Base-by-base conservation (phyloP, 2,329 filamentous ascomycete species). In the Aspergillus melleus region DNA sequence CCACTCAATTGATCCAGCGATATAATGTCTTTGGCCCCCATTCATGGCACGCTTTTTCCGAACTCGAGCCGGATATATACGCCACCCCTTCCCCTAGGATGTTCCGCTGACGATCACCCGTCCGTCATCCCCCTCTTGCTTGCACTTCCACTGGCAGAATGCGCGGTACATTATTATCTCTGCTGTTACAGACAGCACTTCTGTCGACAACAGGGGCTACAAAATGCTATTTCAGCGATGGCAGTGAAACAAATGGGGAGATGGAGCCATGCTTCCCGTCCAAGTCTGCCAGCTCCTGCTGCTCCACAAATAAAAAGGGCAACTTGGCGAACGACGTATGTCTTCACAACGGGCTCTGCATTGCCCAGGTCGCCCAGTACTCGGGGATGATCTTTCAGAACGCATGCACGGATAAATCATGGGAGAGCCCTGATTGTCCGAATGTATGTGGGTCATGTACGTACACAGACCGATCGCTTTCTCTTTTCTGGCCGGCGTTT, bases 311-410 rank as follows among this genome's bases (percentile, higher is more conserved):
- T n/a, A 56, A 56, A 22, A 20, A 42, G 16, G 50, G 39, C 12
- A 20, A 30, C 6, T 4, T 22, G 10, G 20, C 26, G 14, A 44
- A 30, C n/a, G 54, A 51, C 32, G 19, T 56, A 16, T 56, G 54
- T 42, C 30, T 56, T 20, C 6, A 49, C 22, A 56, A 56, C 30
- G 47, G 54, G 30, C 47, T 56, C 20, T 56, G 54, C 32, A 26
- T 49, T 16, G 24, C 54, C 12, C 46, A 56, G 14, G 46, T 49
- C 4, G 12, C 26, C 4, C 22, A 19, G 8, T 22, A 51, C 32
- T 50, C 39, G 1, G 54, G 46, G 6, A 16, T 51, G 20, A 44
- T 50, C 20, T 50, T 29, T n/a, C 11, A 50, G 32, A 50, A 42
- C n/a, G 46, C 29, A 12, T 56, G 54, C 46, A 56, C 54, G 6